These are phyloP conservation scores for Metschnikowia matae DNA, from an alignment of 805 yeast genomes.

Conservation along the genomic window DNA sequence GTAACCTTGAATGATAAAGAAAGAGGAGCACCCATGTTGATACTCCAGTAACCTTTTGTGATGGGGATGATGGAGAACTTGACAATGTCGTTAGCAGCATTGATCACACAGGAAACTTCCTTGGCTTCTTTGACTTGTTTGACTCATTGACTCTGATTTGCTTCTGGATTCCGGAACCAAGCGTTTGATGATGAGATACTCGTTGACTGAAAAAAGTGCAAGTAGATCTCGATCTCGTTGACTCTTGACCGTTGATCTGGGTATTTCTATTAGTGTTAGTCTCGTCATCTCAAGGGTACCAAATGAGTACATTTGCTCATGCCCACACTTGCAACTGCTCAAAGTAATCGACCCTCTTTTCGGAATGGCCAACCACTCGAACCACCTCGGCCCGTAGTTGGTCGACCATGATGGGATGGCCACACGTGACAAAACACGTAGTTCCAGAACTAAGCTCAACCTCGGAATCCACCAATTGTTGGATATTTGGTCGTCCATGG, in stretches of 20 bases:
- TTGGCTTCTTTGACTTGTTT: too few relatives aligned
- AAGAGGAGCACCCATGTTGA: too few relatives aligned
- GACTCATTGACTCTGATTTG: too few relatives aligned
- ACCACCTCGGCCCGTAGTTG: conserved; percentile 22
- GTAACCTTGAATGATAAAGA: too few relatives aligned
- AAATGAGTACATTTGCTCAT: conserved; percentile 7
- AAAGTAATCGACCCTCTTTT: conserved; percentile 15
- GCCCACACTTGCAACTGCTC: conserved; percentile 23
- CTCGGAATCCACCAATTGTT: conserved; percentile 5
- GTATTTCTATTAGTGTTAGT: too few relatives aligned
- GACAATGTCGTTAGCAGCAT: too few relatives aligned
- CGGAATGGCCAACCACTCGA: conserved; percentile 2
- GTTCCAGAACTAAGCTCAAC: conserved; percentile 11
- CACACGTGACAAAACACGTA: conserved; percentile 27
- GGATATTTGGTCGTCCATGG: conserved; percentile 15
- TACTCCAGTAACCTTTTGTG: too few relatives aligned
- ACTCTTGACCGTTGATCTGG: neutral
- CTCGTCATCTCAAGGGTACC: too few relatives aligned
- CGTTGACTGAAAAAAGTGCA: conserved; percentile 98
- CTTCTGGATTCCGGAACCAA: conserved; percentile 88
- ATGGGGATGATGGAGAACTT: too few relatives aligned
- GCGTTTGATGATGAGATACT: conserved; percentile 96
- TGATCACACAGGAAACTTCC: too few relatives aligned
- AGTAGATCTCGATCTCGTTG: conserved; percentile 79
- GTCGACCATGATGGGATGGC: conserved; percentile 33